Evolutionary conservation across 176 grass and related monocot genomes (phyloP).

Genomic region (Eragrostis curvula): DNA sequence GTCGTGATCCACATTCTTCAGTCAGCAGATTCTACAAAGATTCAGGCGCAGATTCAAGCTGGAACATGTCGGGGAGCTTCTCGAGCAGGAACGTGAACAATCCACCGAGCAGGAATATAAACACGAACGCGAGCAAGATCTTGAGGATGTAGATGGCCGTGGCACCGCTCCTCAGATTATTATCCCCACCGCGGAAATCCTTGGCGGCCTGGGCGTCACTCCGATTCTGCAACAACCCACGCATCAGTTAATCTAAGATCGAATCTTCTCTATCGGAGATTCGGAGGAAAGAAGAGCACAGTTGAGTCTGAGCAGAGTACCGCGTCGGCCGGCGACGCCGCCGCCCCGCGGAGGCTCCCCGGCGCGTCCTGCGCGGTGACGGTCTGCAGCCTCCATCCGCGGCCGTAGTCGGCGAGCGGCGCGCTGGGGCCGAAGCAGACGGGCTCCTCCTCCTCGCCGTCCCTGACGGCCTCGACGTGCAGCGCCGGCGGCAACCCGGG

Average conservation of each 20-base stretch:
- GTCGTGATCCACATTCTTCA: not conserved
- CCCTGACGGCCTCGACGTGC: slow-evolving; percentile 77
- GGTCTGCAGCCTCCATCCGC: slow-evolving; percentile 82
- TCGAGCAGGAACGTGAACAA: slow-evolving; percentile 71
- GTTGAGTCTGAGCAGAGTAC: not conserved
- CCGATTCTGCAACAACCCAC: slow-evolving; percentile 45
- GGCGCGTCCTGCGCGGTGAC: slow-evolving; percentile 54
- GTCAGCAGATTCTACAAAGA: slow-evolving; percentile 27
- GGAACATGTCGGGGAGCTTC: slow-evolving; percentile 62
- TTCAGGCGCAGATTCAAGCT: not conserved
- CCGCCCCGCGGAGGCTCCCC: slow-evolving; percentile 10
- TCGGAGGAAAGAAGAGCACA: too few relatives aligned
- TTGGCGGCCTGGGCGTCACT: slow-evolving; percentile 30
- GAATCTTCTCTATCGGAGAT: not conserved
- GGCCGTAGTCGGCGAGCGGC: slow-evolving; percentile 72
- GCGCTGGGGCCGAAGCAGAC: slow-evolving; percentile 78
- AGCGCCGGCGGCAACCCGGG: slow-evolving; percentile 54
- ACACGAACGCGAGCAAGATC: slow-evolving; percentile 66
- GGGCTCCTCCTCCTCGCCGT: slow-evolving; percentile 88
- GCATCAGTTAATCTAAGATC: not conserved
- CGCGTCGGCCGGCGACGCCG: not conserved
- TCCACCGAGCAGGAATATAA: slow-evolving; percentile 81
- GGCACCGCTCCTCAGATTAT: not conserved
- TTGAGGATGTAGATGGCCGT: slow-evolving; percentile 64
- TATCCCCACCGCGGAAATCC: not conserved